Evolutionary conservation across 164 flowering plant genomes (phyloP).

Genomic region (Vitis amurensis): DNA sequence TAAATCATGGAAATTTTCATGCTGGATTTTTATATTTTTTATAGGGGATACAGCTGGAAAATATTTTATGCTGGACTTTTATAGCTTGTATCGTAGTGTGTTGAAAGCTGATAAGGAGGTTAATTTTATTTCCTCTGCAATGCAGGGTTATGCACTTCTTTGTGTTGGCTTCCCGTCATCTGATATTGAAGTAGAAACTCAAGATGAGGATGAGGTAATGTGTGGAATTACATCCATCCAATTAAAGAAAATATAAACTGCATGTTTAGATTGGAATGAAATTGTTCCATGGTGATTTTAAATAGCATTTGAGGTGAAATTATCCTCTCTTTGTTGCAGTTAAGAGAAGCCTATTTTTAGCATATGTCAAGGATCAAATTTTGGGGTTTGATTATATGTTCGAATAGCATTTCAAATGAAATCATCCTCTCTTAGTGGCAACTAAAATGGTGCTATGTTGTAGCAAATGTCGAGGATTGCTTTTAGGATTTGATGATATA

Average conservation of each 20-base stretch:
- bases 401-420: no score
- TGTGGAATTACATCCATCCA: neutral
- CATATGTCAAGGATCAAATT: no score
- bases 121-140: neutral
- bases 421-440: no score
- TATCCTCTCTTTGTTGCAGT: neutral
- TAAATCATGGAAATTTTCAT: no score
- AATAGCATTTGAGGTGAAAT: neutral
- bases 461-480: no score
- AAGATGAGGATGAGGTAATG: slow-evolving; percentile 95
- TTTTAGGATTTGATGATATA: no score
- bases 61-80: no score
- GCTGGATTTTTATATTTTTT: no score
- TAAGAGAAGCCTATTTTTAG: no score
- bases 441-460: no score
- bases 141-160: slow-evolving; percentile 94
- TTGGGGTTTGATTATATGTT: no score
- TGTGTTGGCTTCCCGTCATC: slow-evolving; percentile 94
- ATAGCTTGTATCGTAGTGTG: neutral
- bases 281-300: neutral
- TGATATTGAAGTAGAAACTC: slow-evolving; percentile 94
- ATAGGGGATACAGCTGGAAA: no score
- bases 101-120: neutral
- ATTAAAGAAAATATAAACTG: neutral
- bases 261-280: neutral